These are phyloP conservation scores for Mortierella antarctica DNA, from an alignment of 192 early-diverging fungal genomes.

Conservation along the genomic window DNA sequence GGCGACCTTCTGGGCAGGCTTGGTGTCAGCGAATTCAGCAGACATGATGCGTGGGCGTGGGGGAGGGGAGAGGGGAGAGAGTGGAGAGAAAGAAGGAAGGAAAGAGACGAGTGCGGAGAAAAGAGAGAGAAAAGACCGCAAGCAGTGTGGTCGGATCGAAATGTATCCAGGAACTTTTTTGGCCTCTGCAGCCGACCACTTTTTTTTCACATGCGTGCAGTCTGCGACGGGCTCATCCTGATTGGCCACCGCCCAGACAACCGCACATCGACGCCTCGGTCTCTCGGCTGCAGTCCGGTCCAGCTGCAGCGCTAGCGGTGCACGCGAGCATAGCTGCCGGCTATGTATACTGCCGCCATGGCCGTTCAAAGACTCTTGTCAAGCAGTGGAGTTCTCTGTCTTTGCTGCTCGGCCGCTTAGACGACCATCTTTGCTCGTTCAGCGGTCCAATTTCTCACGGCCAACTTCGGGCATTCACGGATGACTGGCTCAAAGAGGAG, in stretches of 20 bases:
- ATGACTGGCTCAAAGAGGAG: too few relatives aligned
- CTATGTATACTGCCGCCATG: too few relatives aligned
- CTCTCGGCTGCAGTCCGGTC: too few relatives aligned
- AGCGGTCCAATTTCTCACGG: too few relatives aligned
- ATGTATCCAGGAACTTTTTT: background rate
- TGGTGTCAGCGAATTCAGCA: constrained; percentile 22
- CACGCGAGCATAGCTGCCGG: too few relatives aligned
- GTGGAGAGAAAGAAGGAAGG: background rate
- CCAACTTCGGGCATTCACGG: too few relatives aligned
- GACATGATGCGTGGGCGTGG: constrained; percentile 29
- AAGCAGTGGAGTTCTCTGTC: too few relatives aligned
- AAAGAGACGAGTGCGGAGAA: background rate
- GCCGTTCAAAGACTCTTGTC: too few relatives aligned
- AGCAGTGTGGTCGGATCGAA: background rate
- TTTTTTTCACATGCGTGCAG: constrained; percentile 4
- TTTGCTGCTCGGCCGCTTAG: too few relatives aligned
- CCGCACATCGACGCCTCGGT: too few relatives aligned
- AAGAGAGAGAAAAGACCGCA: constrained; percentile 4
- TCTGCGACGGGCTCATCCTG: constrained; percentile 22
- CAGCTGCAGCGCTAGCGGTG: too few relatives aligned
- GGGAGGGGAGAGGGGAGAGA: constrained; percentile 11
- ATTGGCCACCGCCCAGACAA: constrained; percentile 6
- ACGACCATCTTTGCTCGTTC: too few relatives aligned
- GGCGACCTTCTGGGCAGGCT: constrained; percentile 24
- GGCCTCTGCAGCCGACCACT: background rate